Conservation (phyloP, 768 basidiomycete species). For the Steccherinum ochraceum region DNA sequence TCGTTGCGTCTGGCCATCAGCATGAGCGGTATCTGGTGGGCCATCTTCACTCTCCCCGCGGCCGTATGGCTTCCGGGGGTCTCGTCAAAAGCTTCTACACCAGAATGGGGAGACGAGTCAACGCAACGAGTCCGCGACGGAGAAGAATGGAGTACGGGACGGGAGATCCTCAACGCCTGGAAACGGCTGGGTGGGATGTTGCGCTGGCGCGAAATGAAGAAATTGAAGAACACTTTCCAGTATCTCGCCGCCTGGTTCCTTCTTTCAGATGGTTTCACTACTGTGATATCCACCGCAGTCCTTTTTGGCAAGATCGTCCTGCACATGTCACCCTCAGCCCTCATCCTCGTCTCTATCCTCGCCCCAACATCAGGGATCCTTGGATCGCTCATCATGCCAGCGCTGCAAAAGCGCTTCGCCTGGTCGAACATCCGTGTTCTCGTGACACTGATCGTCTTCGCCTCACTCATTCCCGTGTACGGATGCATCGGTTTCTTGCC, state of each 20-base stretch:
- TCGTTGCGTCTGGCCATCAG: conserved; percentile 80
- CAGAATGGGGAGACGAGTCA: neutral
- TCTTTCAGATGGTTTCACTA: conserved; percentile 93
- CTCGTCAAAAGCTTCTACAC: conserved; percentile 9
- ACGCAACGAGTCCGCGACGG: neutral
- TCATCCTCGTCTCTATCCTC: conserved; percentile 77
- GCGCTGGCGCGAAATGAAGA: conserved; percentile 61
- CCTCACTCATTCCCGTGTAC: conserved; percentile 66
- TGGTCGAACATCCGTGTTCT: conserved; percentile 70
- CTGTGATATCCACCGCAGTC: conserved; percentile 86
- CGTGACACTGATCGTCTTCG: conserved; percentile 58
- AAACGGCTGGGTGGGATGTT: conserved; percentile 70
- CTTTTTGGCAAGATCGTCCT: conserved; percentile 89
- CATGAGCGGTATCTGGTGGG: conserved; percentile 86
- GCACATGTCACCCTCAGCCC: conserved; percentile 68
- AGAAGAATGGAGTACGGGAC: conserved; percentile 36
- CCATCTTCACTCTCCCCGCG: conserved; percentile 71
- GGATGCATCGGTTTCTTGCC: conserved; percentile 76
- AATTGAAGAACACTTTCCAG: conserved; percentile 76
- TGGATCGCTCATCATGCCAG: conserved; percentile 80
- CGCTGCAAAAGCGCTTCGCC: conserved; percentile 53
- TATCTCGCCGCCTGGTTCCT: conserved; percentile 95
- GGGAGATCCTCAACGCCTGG: conserved; percentile 70
- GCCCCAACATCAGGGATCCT: conserved; percentile 72
- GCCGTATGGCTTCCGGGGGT: conserved; percentile 60